Conservation (phyloP, 345 rosid species). For the Kernera saxatilis region DNA sequence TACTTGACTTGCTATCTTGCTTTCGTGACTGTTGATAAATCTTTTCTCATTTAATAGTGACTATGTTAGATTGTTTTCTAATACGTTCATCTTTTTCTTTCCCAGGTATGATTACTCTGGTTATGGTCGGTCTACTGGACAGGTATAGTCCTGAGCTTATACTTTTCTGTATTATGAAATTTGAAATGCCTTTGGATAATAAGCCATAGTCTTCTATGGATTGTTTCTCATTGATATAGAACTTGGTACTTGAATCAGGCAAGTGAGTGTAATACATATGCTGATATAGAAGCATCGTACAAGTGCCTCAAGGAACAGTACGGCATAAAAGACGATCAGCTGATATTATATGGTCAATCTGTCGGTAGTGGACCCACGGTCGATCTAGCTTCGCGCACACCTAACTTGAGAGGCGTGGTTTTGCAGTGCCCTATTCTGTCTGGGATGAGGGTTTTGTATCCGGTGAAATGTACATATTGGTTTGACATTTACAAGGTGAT, state of each 20-base stretch:
- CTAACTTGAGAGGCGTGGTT: constrained; percentile 74
- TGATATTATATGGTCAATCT: constrained; percentile 86
- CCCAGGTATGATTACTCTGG: constrained; percentile 94
- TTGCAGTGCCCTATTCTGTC: constrained; percentile 88
- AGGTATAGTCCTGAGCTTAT: constrained; percentile 43
- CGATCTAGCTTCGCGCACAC: constrained; percentile 78
- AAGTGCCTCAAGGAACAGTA: constrained; percentile 75
- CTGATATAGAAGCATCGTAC: constrained; percentile 78
- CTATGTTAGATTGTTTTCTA: neutral
- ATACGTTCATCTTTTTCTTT: neutral
- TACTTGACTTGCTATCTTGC: neutral
- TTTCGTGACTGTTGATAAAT: neutral
- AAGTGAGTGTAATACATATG: constrained; percentile 76
- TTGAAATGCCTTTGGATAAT: neutral
- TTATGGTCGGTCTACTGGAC: constrained; percentile 91
- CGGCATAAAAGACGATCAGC: constrained; percentile 68
- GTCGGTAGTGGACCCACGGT: constrained; percentile 94
- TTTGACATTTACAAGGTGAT: constrained; percentile 92
- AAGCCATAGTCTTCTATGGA: neutral
- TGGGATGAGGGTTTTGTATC: constrained; percentile 87
- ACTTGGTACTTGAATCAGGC: constrained; percentile 52
- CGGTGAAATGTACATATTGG: constrained; percentile 89
- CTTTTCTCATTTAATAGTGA: neutral
- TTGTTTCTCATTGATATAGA: constrained; percentile 5
- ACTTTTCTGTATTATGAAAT: too few relatives aligned